Percentiles rank a stretch among this genome's conserved stretches.
Evolutionary conservation across 257 asterid species (phyloP).

Genomic region (Pogostemon cablin): DNA sequence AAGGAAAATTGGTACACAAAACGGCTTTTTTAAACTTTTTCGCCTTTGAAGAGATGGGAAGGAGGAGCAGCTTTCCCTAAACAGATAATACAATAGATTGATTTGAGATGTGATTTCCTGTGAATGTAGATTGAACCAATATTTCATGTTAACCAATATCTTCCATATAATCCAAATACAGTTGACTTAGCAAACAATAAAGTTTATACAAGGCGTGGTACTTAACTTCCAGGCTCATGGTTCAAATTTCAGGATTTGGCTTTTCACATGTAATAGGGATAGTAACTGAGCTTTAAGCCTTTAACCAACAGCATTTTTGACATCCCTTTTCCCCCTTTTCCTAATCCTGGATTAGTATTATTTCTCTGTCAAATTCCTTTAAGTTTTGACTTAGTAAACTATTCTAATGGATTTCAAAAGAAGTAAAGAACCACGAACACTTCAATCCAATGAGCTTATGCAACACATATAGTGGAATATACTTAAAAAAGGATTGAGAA

Average conservation of each 20-base stretch:
- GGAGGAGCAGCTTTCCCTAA: not conserved
- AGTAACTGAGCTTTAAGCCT: not conserved
- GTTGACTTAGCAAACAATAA: conserved; percentile 7
- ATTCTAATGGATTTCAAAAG: not conserved
- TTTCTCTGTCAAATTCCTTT: conserved; percentile 1
- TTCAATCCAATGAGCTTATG: conserved; percentile 8
- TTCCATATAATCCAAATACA: conserved; percentile 8
- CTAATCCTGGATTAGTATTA: not conserved
- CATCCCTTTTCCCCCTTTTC: not conserved
- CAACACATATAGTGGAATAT: not conserved
- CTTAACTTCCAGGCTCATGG: not conserved
- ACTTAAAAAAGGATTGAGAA: not conserved
- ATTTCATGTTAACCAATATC: not conserved
- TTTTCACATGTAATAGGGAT: not conserved
- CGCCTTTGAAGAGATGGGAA: not conserved
- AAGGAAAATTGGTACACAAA: not conserved
- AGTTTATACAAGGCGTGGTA: not conserved
- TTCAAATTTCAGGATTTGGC: not conserved
- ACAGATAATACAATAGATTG: not conserved
- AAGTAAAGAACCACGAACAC: not conserved
- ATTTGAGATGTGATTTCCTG: conserved; percentile 14
- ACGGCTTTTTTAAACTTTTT: not conserved
- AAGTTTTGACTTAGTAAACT: not conserved
- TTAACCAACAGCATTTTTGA: not conserved
- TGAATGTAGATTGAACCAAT: not conserved